Conservation (phyloP, 345 rosid genomes). For the Brassica rapa region DNA sequence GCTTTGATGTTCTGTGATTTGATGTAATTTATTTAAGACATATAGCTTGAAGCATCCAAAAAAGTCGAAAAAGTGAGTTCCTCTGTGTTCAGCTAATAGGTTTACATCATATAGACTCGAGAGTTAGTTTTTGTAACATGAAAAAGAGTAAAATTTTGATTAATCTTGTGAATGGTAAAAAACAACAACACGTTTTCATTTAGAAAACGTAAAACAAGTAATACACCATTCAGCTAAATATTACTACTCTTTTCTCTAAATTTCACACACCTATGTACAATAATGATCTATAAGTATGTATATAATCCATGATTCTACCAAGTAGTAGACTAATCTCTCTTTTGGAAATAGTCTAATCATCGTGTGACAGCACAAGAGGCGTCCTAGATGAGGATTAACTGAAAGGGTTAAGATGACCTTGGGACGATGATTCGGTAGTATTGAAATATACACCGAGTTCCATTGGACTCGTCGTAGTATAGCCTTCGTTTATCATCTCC, state of each 20-base stretch:
- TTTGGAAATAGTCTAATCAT: neutral
- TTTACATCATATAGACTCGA: neutral
- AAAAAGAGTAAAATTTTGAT: neutral
- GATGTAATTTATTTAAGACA: neutral
- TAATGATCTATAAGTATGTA: neutral
- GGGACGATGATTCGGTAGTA: conserved; percentile 49
- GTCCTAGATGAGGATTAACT: neutral
- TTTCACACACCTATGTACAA: conserved; percentile 24
- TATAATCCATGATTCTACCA: neutral
- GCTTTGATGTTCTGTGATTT: neutral
- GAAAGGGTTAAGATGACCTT: conserved; percentile 42
- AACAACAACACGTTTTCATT: neutral
- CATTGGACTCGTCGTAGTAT: neutral
- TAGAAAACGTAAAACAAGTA: conserved; percentile 5
- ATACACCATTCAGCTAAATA: neutral
- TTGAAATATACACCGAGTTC: conserved; percentile 36
- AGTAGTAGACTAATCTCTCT: neutral
- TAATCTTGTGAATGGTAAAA: conserved; percentile 11
- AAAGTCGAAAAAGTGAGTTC: neutral
- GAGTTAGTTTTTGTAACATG: neutral
- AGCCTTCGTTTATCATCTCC: conserved; percentile 34
- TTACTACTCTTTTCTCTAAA: neutral
- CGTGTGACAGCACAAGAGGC: neutral
- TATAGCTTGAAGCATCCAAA: neutral
- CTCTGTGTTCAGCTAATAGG: neutral